Conservation (phyloP, 495 filamentous ascomycete genomes). For the Aspergillus leporis region DNA sequence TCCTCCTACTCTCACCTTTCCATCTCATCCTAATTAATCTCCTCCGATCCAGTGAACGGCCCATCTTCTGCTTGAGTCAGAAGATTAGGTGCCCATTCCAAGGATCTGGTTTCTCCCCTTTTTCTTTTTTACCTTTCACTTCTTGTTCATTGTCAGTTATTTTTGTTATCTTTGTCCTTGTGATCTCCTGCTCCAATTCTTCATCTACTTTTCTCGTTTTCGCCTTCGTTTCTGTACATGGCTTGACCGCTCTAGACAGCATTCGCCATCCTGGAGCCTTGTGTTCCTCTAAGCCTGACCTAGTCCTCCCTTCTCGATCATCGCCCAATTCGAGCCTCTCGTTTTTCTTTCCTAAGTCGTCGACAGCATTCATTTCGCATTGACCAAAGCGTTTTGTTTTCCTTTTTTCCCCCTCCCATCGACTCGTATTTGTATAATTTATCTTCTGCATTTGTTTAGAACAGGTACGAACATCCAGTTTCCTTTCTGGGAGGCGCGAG, state of each 20-base stretch:
- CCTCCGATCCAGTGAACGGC: slow-evolving; percentile 27
- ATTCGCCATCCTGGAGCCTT: slow-evolving; percentile 31
- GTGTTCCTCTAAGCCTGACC: slow-evolving; percentile 29
- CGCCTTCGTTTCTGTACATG: slow-evolving; percentile 36
- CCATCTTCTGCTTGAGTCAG: slow-evolving; percentile 32
- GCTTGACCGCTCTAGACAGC: slow-evolving; percentile 35
- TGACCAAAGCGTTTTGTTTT: slow-evolving; percentile 28
- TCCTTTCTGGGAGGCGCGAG: slow-evolving; percentile 30
- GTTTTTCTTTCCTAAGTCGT: slow-evolving; percentile 33
- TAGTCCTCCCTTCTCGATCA: slow-evolving; percentile 21
- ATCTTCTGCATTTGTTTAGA: slow-evolving; percentile 36
- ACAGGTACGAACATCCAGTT: slow-evolving; percentile 31
- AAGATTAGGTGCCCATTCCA: slow-evolving; percentile 28
- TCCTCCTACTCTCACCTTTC: slow-evolving; percentile 17
- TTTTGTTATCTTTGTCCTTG: slow-evolving; percentile 9
- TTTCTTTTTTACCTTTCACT: slow-evolving; percentile 17
- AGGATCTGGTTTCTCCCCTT: slow-evolving; percentile 26
- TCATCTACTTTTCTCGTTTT: slow-evolving; percentile 5
- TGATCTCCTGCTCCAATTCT: slow-evolving; percentile 2
- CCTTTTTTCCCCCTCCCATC: slow-evolving; percentile 22
- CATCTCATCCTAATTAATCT: slow-evolving; percentile 15
- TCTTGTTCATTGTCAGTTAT: slow-evolving; percentile 7
- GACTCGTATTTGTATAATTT: slow-evolving; percentile 41
- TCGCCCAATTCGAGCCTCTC: slow-evolving; percentile 36
- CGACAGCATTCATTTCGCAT: slow-evolving; percentile 39